A percentile compares a stretch with the other conserved stretches of the same genome.
Evolutionary conservation across 441 rosid genomes (phyloP).

Genomic region (Iberis amara): DNA sequence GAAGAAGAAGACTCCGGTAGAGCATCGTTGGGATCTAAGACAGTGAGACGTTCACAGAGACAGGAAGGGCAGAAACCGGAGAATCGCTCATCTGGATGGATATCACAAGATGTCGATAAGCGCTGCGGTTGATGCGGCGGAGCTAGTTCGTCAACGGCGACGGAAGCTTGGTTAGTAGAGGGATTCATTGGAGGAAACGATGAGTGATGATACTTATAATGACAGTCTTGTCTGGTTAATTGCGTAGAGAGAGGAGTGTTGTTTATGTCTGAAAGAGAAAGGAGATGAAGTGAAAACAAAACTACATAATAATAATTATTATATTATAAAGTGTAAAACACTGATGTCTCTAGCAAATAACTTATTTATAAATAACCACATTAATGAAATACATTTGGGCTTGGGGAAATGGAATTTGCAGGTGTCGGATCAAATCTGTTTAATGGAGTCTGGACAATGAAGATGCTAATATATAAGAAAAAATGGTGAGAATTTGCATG

Average conservation of each 20-base stretch:
- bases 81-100: constrained; percentile 75
- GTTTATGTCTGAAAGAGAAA: constrained; percentile 23
- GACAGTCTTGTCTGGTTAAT: constrained; percentile 10
- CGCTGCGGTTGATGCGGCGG: constrained; percentile 73
- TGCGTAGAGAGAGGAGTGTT: not conserved
- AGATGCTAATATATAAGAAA: too few species aligned
- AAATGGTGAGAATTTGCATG: too few species aligned
- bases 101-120: constrained; percentile 71
- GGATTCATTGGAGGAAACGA: constrained; percentile 70
- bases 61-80: constrained; percentile 89
- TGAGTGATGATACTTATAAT: constrained; percentile 23
- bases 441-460: too few species aligned
- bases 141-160: constrained; percentile 34
- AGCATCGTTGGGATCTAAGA: constrained; percentile 45
- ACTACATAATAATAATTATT: not conserved
- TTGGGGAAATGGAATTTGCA: too few species aligned
- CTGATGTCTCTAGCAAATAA: too few species aligned
- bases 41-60: constrained; percentile 90
- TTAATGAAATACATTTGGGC: too few species aligned
- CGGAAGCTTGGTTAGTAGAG: constrained; percentile 45
- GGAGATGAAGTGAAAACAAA: constrained; percentile 19
- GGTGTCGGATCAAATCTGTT: too few species aligned
- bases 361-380: too few species aligned
- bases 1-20: constrained; percentile 22
- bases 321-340: too few species aligned